Conservation (phyloP, 371 early-diverging fungal species). For the Mortierella sp. region DNA sequence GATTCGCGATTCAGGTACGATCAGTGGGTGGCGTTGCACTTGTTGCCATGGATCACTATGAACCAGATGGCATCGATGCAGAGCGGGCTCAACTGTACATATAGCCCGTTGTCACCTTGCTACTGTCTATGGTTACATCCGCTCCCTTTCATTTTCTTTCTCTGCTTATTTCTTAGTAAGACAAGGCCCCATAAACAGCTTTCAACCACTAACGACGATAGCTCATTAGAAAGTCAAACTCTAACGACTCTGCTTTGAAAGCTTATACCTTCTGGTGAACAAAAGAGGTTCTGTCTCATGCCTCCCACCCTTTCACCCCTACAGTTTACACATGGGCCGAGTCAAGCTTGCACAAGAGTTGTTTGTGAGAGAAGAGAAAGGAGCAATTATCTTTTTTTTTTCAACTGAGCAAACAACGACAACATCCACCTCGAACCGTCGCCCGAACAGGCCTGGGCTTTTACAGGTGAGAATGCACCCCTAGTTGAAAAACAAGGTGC, state of each 20-base stretch:
- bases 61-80: neutral
- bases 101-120: too few species aligned
- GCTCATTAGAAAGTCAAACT: neutral
- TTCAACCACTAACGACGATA: neutral
- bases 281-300: neutral
- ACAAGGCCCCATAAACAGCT: neutral
- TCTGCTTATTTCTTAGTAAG: too few species aligned
- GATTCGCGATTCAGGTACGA: neutral
- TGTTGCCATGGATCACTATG: neutral
- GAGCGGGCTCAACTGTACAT: neutral
- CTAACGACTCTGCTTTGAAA: neutral
- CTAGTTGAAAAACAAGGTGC: neutral
- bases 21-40: neutral
- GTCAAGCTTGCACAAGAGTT: neutral
- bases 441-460: neutral
- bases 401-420: neutral
- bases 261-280: neutral
- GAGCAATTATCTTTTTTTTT: neutral
- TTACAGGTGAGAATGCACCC: neutral
- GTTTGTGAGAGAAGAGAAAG: neutral
- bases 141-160: too few species aligned
- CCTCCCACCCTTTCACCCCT: neutral
- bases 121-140: too few species aligned
- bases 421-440: neutral
- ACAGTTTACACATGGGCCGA: neutral